Percentiles rank a stretch among this genome's conserved stretches.
Conservation (phyloP, 106 monocot genomes). For the Xerophyta viscosa region DNA sequence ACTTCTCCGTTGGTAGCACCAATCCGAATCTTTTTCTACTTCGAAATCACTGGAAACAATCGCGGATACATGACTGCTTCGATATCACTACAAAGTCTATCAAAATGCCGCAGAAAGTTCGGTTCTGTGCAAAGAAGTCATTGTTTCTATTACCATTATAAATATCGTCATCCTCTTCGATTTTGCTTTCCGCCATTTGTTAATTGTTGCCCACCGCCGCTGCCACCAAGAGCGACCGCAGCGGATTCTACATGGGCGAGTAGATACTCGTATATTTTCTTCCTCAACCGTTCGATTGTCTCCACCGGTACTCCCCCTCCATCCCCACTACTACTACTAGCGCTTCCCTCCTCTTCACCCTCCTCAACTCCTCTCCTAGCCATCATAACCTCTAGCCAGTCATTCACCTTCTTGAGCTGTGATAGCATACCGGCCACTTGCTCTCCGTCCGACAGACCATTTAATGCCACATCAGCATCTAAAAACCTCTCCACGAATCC, state of each 20-base stretch:
- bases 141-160: no score
- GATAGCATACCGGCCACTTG: conserved; percentile 64
- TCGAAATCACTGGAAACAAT: no score
- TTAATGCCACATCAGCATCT: conserved; percentile 33
- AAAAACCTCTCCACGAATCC: conserved; percentile 79
- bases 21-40: no score
- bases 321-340: conserved; percentile 1
- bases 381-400: conserved; percentile 68
- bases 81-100: no score
- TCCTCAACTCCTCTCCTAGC: conserved; percentile 1
- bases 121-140: no score
- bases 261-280: conserved; percentile 94
- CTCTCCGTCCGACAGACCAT: conserved; percentile 33
- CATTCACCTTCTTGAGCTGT: conserved; percentile 93
- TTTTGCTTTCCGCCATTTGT: conserved; percentile 3
- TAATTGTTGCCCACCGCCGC: not conserved
- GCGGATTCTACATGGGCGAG: conserved; percentile 84
- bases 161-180: no score
- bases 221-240: conserved; percentile 57
- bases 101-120: no score
- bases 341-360: not conserved
- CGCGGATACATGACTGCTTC: no score
- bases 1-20: no score
- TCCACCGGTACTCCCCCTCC: conserved; percentile 25
- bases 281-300: conserved; percentile 59